A percentile compares a stretch with the other conserved stretches of the same genome.
These are phyloP conservation scores for Gossypioides kirkii DNA, from an alignment of 345 rosid species.

Conservation along the genomic window DNA sequence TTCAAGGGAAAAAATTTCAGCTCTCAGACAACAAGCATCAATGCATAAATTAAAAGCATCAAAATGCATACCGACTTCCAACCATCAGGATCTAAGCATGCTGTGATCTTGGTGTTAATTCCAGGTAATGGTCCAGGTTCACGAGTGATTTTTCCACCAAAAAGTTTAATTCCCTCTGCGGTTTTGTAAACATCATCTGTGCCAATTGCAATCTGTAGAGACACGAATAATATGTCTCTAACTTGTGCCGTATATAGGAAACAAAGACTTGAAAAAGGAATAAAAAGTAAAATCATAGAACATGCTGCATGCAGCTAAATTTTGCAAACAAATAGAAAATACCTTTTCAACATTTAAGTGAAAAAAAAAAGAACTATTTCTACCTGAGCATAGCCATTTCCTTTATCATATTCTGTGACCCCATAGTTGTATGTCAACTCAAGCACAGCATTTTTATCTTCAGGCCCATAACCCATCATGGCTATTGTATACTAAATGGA, in stretches of 20 bases:
- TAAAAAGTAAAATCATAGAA: not conserved
- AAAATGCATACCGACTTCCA: slow-evolving; percentile 78
- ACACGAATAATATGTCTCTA: not conserved
- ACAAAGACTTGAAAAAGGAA: not conserved
- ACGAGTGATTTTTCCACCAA: slow-evolving; percentile 87
- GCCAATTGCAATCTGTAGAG: slow-evolving; percentile 78
- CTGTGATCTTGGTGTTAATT: slow-evolving; percentile 89
- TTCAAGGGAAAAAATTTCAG: not conserved
- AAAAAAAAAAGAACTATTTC: slow-evolving; percentile 1
- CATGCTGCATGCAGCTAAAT: not conserved
- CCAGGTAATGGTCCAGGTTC: slow-evolving; percentile 99
- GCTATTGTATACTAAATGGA: slow-evolving; percentile 54
- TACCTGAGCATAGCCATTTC: slow-evolving; percentile 79
- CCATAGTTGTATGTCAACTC: slow-evolving; percentile 75
- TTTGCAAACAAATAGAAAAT: not conserved
- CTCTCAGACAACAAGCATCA: not conserved
- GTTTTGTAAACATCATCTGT: slow-evolving; percentile 97
- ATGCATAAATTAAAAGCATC: not conserved
- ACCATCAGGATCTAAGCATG: slow-evolving; percentile 96
- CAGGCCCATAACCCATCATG: slow-evolving; percentile 80
- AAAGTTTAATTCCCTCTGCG: slow-evolving; percentile 75
- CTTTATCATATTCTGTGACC: slow-evolving; percentile 61
- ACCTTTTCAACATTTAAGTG: not conserved
- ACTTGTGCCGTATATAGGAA: too few relatives aligned
- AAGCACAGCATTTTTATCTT: slow-evolving; percentile 61